Percentiles rank a stretch among this genome's conserved stretches.
Conservation (phyloP, 345 rosid species). For the Eucalyptus erythrocorys region DNA sequence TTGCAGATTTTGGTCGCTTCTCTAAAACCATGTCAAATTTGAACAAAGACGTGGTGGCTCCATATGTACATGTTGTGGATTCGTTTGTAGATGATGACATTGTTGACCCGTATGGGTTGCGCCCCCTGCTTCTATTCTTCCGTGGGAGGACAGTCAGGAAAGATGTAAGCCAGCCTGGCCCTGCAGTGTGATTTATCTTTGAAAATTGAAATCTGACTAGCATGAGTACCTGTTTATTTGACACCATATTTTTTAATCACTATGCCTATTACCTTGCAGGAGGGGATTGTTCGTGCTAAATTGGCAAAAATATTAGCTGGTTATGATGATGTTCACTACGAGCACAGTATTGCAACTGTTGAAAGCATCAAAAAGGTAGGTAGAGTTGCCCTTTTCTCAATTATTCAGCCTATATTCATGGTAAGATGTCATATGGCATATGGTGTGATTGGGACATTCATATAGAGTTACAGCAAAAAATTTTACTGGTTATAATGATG, state of each 20-base stretch:
- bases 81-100: constrained; percentile 41
- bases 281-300: constrained; percentile 76
- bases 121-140: constrained; percentile 75
- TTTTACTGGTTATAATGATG: background rate
- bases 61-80: constrained; percentile 89
- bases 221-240: background rate
- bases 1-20: constrained; percentile 89
- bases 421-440: background rate
- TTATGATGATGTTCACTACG: constrained; percentile 62
- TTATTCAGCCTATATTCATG: background rate
- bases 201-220: background rate
- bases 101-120: constrained; percentile 58
- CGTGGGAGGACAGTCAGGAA: constrained; percentile 87
- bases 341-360: constrained; percentile 49
- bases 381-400: background rate
- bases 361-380: constrained; percentile 67
- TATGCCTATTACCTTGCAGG: constrained; percentile 16
- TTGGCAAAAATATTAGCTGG: constrained; percentile 56
- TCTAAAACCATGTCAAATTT: constrained; percentile 59
- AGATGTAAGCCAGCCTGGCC: constrained; percentile 37
- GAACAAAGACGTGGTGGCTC: constrained; percentile 84
- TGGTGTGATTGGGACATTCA: background rate
- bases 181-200: background rate
- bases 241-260: background rate
- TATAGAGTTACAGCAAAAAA: background rate